Conservation (phyloP, 495 filamentous ascomycete genomes). For the Aspergillus saccharolyticus region DNA sequence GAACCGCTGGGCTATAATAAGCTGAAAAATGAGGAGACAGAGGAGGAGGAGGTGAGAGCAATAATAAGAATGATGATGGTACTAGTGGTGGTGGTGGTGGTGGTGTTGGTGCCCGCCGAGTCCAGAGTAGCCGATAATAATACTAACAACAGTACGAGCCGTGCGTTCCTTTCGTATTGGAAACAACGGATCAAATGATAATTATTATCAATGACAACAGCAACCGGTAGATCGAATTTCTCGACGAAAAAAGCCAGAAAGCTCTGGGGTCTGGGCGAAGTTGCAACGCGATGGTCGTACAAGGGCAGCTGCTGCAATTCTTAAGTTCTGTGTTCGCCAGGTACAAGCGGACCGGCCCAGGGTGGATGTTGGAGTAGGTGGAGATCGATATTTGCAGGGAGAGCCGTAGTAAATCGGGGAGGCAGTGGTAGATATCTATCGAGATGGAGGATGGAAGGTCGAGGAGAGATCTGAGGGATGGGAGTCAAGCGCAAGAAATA, state of each 20-base stretch:
- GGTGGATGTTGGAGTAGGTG: background rate
- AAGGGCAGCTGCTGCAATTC: conserved; percentile 1
- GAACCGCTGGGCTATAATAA: conserved; percentile 15
- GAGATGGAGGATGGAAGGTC: too few species aligned
- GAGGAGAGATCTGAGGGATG: background rate
- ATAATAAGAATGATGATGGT: too few species aligned
- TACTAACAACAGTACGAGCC: background rate
- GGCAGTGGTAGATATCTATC: background rate
- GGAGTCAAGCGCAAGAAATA: background rate
- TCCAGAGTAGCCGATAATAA: conserved; percentile 1
- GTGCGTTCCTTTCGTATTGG: background rate
- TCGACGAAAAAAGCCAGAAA: background rate
- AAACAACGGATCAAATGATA: conserved; percentile 5
- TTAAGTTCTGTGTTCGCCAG: conserved; percentile 4
- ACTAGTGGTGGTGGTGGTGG: too few species aligned
- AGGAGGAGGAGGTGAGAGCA: background rate
- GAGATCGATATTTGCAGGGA: background rate
- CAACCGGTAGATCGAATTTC: background rate
- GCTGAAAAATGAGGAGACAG: conserved; percentile 4
- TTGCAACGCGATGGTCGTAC: conserved; percentile 12
- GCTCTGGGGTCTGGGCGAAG: conserved; percentile 5
- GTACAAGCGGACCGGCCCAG: background rate
- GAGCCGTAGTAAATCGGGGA: background rate
- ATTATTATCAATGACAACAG: conserved; percentile 3
- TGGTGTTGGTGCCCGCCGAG: background rate